A percentile compares a stretch with the other conserved stretches of the same genome.
Evolutionary conservation across 2,329 filamentous ascomycete species (phyloP).

Genomic region (Colletotrichum falcatum): DNA sequence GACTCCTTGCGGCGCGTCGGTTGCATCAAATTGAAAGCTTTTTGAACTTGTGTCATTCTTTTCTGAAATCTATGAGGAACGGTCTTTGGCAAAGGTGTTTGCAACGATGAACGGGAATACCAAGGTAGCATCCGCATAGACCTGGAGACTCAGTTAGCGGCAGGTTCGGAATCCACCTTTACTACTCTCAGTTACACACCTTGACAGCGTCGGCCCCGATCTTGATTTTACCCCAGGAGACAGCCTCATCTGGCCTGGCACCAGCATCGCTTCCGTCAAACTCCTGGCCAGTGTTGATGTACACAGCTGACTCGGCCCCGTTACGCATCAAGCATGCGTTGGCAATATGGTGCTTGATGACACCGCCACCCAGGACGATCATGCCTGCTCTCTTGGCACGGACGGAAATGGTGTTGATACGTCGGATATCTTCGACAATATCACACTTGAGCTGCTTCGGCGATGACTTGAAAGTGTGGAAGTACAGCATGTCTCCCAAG

Average conservation of each 20-base stretch:
- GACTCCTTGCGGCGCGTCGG: too few species aligned
- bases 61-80: slow-evolving; percentile 29
- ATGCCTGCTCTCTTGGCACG: slow-evolving; percentile 90
- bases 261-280: slow-evolving; percentile 98
- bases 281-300: slow-evolving; percentile 97
- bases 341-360: slow-evolving; percentile 99
- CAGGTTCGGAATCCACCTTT: not conserved
- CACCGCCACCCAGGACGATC: slow-evolving; percentile 92
- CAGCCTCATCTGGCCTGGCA: slow-evolving; percentile 93
- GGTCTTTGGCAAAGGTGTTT: slow-evolving; percentile 73
- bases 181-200: slow-evolving; percentile 60
- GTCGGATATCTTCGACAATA: slow-evolving; percentile 92
- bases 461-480: slow-evolving; percentile 93
- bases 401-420: slow-evolving; percentile 92
- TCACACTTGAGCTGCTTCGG: slow-evolving; percentile 86
- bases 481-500: slow-evolving; percentile 97
- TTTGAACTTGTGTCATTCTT: slow-evolving; percentile 7
- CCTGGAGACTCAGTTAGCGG: slow-evolving; percentile 52
- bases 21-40: not conserved
- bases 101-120: slow-evolving; percentile 76
- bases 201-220: slow-evolving; percentile 89
- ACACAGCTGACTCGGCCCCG: slow-evolving; percentile 95
- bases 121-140: slow-evolving; percentile 73
- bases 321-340: slow-evolving; percentile 99
- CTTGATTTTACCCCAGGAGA: slow-evolving; percentile 99